Evolutionary conservation across 495 filamentous ascomycete genomes (phyloP), one percentile per base, ranked within the genome.

Genomic region (Chaetomium cochliodes): DNA sequence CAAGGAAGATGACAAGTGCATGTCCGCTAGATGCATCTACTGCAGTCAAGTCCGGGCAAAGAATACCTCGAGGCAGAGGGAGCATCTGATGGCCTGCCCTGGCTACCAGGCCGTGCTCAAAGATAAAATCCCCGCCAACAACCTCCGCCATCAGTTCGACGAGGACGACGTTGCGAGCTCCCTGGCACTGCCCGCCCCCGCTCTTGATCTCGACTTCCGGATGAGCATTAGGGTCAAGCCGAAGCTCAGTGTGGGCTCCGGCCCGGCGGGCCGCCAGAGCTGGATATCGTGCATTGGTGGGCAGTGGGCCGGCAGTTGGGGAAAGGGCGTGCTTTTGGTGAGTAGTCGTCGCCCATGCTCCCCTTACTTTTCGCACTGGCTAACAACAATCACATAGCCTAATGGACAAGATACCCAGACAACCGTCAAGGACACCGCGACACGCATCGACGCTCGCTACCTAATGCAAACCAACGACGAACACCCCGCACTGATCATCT

Each of bases 31-130:
- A 0, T 74, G 73, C 60, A 62, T 42, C 2, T 69, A 70, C 57
- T 74, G 73, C 67, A 56, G 57, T 53, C 67, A 74, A 49, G 60
- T 68, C 20, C 69, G 73, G 0, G 73, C 73, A 1, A 74, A 74
- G 60, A 74, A 74, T 54, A 74, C 71, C 12, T 74, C 73, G 6
- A 57, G 73, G 30, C 73, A 74, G 64, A 63, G 73, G 12, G 73
- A 74, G 46, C 73, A 74, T 42, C 57, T 74, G 20, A 49, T 72
- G 62, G 23, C 33, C 3, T 74, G 73, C 54, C 42, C 65, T 22
- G 71, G 64, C 3, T 74, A 72, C 49, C 71, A 72, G 49, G 18
- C 37, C 26, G 51, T 69, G 23, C 63, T 74, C 46, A 69, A 69
- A 55, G 71, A 73, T 12, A 70, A 67, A 63, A 69, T 72, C 20